Conservation (phyloP, 208 protist species). For the Jaenimonas drosophilae region DNA sequence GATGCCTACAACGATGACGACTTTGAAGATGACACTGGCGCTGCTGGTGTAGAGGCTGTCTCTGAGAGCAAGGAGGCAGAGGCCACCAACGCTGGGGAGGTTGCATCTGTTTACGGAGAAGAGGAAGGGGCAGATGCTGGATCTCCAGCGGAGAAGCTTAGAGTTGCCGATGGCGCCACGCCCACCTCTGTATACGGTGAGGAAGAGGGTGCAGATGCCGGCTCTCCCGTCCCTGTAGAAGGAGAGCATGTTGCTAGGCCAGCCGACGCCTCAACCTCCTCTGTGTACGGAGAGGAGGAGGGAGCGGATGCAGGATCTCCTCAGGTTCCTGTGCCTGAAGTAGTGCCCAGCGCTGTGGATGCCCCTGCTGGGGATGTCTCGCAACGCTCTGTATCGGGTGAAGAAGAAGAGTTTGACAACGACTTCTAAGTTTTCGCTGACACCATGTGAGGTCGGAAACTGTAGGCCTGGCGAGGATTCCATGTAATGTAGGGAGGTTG, state of each 20-base stretch:
- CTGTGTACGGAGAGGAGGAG: neutral
- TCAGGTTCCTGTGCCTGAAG: too few species aligned
- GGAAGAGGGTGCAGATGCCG: neutral
- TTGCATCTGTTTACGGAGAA: neutral
- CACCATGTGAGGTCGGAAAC: too few species aligned
- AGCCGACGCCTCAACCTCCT: neutral
- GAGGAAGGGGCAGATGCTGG: neutral
- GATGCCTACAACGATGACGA: conserved; percentile 5
- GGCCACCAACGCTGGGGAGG: neutral
- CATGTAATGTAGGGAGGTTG: too few species aligned
- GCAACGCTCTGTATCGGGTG: neutral
- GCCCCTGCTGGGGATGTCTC: neutral
- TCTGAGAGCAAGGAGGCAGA: conserved; percentile 5
- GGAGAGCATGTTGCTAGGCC: conserved; percentile 1
- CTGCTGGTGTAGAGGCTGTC: neutral
- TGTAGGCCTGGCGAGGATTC: too few species aligned
- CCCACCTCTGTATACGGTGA: neutral
- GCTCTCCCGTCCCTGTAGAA: conserved; percentile 7
- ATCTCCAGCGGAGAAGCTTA: conserved; percentile 1
- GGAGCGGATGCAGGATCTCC: neutral
- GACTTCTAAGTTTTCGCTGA: too few species aligned
- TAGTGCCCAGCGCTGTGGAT: too few species aligned
- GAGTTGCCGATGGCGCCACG: neutral
- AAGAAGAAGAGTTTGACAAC: neutral
- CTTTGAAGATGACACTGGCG: conserved; percentile 8